Percentiles rank a stretch among this genome's conserved stretches.
Conservation (phyloP, 1,284 basidiomycete species). For the Trichosporon ovoides region DNA sequence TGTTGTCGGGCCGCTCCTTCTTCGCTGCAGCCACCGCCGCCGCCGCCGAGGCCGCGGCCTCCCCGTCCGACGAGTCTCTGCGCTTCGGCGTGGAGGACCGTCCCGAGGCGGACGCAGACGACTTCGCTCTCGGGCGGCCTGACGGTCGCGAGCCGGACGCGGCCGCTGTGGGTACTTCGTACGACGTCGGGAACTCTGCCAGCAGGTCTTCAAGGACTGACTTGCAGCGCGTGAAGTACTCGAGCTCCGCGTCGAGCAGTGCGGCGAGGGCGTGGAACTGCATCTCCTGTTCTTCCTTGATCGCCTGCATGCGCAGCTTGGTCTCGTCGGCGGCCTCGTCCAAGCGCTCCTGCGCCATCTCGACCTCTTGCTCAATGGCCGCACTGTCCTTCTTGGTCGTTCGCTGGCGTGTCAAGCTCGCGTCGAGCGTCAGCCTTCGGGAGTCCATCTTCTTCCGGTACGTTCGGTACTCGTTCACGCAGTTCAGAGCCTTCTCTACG, state of each 20-base stretch:
- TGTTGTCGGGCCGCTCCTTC: conserved; percentile 2
- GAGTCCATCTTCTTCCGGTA: conserved; percentile 62
- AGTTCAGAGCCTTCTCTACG: conserved; percentile 51
- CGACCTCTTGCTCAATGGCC: conserved; percentile 70
- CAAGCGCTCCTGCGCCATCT: conserved; percentile 66
- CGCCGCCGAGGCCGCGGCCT: neutral
- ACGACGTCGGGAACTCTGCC: conserved; percentile 55
- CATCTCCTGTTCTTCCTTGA: conserved; percentile 68
- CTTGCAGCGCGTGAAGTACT: conserved; percentile 65
- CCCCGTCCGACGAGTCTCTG: conserved; percentile 13
- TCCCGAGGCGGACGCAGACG: conserved; percentile 18
- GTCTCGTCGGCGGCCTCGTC: conserved; percentile 77
- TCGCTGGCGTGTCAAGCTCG: conserved; percentile 64
- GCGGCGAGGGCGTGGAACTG: conserved; percentile 61
- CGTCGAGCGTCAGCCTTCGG: conserved; percentile 67
- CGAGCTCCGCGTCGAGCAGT: conserved; percentile 66
- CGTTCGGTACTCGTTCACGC: conserved; percentile 47
- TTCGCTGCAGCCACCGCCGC: conserved; percentile 1
- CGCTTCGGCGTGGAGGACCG: conserved; percentile 20
- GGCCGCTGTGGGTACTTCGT: neutral
- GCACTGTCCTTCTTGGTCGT: conserved; percentile 57
- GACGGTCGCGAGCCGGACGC: neutral
- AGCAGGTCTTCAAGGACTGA: conserved; percentile 65
- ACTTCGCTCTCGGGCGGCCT: conserved; percentile 9
- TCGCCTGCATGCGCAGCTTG: conserved; percentile 63